Evolutionary conservation across 106 monocot genomes (phyloP), one percentile per base, ranked within the genome.

Genomic region (Dactylorhiza incarnata): DNA sequence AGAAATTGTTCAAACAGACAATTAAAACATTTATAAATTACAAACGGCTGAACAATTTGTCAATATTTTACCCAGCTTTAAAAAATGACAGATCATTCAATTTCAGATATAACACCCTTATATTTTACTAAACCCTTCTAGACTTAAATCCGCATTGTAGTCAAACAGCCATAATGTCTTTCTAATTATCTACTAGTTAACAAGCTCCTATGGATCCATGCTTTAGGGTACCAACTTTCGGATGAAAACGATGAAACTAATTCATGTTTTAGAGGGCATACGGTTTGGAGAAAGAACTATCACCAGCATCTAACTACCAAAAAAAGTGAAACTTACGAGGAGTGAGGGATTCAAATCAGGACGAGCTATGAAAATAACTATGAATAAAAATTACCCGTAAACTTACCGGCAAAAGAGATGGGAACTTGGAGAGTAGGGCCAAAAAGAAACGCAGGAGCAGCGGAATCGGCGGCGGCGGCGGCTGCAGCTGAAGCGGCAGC

Each of bases 371-470:
- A 20, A 72, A 49, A 44, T 22, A 72, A 24, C 13, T 5, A 48
- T 44, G 72, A 20, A 5, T 23, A 45, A 16, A 69, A 37, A 37
- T 37, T 44, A 10, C 20, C 12, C 16, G 5, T 48, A 23, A 47
- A 73, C 44, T 77, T 24, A 99, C 97, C 97, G 15, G 91, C 85
- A 43, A 99, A 92, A 77, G 84, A 78, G 59, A 83, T 56, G 44
- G 89, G 84, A 45, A 89, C 75, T 50, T 99, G 97, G 68, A 99
- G 94, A 22, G 97, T 89, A 22, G 97, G 94, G n/a, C 97, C 97
- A 56, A 94, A 81, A 65, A 94, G 89, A 29, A 85, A 78, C 3
- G 84, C 77, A 26, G 87, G 82, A 9, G 89, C 87, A 0, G 78
- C 79, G 6, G 84, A 71, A 11, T 91, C 89, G 48, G 78, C 85